Base-by-base conservation (phyloP, 1,284 basidiomycete species). In the Cystobasidiaceae sp. region DNA sequence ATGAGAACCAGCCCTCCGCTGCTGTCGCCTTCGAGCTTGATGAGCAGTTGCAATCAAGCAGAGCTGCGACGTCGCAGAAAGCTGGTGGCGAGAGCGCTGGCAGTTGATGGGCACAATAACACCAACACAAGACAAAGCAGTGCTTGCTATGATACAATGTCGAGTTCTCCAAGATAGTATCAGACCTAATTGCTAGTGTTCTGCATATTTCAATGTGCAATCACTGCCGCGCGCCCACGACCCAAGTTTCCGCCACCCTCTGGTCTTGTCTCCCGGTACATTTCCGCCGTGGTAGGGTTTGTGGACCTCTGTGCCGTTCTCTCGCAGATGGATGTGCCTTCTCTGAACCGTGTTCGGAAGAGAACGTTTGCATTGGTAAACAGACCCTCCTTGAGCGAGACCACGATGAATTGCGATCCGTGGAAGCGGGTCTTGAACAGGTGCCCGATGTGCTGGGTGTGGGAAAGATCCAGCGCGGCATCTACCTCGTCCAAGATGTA, bases 401-500 rank as follows among this genome's bases (percentile, higher is more conserved):
- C 94, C 52, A 98, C 96, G 74, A 97, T 97, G 78, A 98, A 97
- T 76, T 97, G 94, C 19, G 88, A 89, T 49, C 94, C 94, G 77
- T 91, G 91, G 83, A 99, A 99, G n/a, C 96, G 85, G 49, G 87
- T 94, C 51, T 89, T 84, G 84, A 97, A 97, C 17, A 97, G 84
- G 72, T 93, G 91, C 25, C 94, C 94, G 68, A 98, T 97, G 77
- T 97, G 91, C 68, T 67, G 88, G 7, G 94, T 97, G 74, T 97
- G 93, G 50, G 90, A 93, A 21, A 97, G 80, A 79, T 98, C 94
- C 19, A 64, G 44, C 1, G 65, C 69, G 28, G 67, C 56, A 78
- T 97, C 93, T 49, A 76, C 51, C 79, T 98, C 96, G 79, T 98
- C 96, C 23, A 98, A 83, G 74, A 98, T 97, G 78, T 98, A 97